Evolutionary conservation across 129 eudicot species (phyloP), one percentile per base, ranked within the genome.

Genomic region (Pseudognaphalium luteoalbum): DNA sequence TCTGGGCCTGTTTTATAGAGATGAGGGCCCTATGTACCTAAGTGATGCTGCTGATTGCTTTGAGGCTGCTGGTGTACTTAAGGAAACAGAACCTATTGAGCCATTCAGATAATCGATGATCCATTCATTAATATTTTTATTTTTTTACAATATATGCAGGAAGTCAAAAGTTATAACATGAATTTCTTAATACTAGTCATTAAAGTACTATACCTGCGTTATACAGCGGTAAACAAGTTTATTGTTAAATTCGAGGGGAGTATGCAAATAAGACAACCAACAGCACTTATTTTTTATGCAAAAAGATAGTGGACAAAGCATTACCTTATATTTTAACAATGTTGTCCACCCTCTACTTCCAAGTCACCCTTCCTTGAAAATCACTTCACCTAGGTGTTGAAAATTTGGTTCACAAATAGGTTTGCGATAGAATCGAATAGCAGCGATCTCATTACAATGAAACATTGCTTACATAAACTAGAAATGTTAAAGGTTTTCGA

Each of bases 11-110:
- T 57, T 87, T 33, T 85, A 82, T 80, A 91, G 66, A 82, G 86
- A 89, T 4, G 81, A 80, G 56, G 88, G 89, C 47, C 51, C 77
- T 28, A 78, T 69, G 75, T 68, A 68, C 39, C 76, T 82, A 25
- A 21, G 5, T 35, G 92, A 90, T 81, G 96, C 94, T 61, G 94
- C 82, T 61, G 98, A 92, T 4, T 92, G 98, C 70, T 90, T 94
- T 57, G 83, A 88, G 76, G 96, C 96, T 75, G 97, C 97, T 35
- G 41, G 69, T 3, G 57, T 85, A 32, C 89, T 94, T 14, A 83
- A 82, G 76, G 97, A 91, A 64, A 94, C 97, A 1, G 87, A 86
- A 60, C 99, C 99, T 2, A 76, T 91, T 3, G 96, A 94, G 75
- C 93, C 97, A 42, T 94, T 94, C 66, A 91, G 96, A 84, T 91